Percentiles rank a stretch among this genome's conserved stretches.
Conservation (phyloP, 208 protist genomes). For the Wallacemonas rigidus region DNA sequence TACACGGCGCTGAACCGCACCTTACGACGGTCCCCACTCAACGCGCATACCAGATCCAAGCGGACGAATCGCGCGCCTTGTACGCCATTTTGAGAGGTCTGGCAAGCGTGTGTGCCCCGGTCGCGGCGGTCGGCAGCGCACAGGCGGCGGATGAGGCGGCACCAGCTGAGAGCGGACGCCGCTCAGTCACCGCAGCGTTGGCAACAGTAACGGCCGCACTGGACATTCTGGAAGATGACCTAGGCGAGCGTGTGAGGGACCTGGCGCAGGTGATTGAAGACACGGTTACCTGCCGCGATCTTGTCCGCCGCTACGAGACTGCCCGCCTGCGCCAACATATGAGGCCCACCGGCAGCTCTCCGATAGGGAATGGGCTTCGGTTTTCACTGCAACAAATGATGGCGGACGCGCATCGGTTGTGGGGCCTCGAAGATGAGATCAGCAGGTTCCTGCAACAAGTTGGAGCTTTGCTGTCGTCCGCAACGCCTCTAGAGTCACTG, state of each 20-base stretch:
- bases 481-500: constrained; percentile 17
- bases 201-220: neutral
- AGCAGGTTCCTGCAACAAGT: constrained; percentile 17
- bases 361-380: constrained; percentile 17
- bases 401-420: constrained; percentile 13
- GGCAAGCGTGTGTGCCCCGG: neutral
- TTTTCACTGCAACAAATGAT: constrained; percentile 21
- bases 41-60: neutral
- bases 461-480: neutral
- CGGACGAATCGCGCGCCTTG: neutral
- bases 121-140: neutral
- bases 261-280: neutral
- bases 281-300: neutral
- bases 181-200: too few species aligned
- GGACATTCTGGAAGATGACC: neutral
- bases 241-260: neutral
- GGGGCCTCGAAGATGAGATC: constrained; percentile 18
- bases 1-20: neutral
- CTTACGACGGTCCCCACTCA: neutral
- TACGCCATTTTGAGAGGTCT: neutral
- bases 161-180: too few species aligned
- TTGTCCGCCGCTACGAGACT: neutral
- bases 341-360: neutral
- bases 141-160: neutral
- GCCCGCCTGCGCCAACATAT: neutral